phyloP scores from a whole-genome alignment of 495 filamentous ascomycete species.

The Podospora sp. region DNA sequence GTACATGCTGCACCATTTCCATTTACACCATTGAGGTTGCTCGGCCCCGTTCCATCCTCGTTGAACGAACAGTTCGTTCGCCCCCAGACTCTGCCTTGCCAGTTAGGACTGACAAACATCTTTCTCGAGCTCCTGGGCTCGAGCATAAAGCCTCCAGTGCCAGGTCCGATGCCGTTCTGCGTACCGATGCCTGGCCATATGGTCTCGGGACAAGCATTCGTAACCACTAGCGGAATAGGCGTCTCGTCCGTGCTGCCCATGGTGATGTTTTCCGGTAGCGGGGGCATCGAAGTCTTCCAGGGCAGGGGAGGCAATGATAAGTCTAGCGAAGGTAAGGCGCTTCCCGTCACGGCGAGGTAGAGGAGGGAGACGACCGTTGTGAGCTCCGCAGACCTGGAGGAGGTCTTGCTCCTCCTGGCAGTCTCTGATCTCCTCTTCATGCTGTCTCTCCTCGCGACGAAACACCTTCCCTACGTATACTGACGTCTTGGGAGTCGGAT shows the following conservation, averaged over 20 bases:
- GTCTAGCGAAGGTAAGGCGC: neutral
- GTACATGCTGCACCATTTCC: slow-evolving; percentile 61
- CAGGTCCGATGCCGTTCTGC: slow-evolving; percentile 65
- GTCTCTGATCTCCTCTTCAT: neutral
- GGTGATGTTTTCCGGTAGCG: slow-evolving; percentile 14
- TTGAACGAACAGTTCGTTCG: slow-evolving; percentile 80
- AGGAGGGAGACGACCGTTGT: neutral
- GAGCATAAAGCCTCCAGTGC: slow-evolving; percentile 65
- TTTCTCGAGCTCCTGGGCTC: slow-evolving; percentile 48
- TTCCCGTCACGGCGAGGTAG: neutral
- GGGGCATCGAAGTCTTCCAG: neutral
- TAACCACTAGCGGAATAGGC: slow-evolving; percentile 55
- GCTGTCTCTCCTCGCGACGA: neutral
- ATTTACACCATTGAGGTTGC: slow-evolving; percentile 54
- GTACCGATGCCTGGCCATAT: slow-evolving; percentile 74
- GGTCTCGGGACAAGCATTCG: slow-evolving; percentile 66
- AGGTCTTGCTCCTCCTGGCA: neutral
- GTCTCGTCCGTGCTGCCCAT: slow-evolving; percentile 26
- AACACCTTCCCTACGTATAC: too few relatives aligned
- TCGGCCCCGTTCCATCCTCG: slow-evolving; percentile 55
- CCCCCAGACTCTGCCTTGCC: slow-evolving; percentile 81
- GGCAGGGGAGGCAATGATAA: neutral
- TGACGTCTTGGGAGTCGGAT: too few relatives aligned
- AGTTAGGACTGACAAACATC: slow-evolving; percentile 64
- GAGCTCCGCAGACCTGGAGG: neutral